Evolutionary conservation across 176 grass and related monocot species (phyloP), one percentile per base, ranked within the genome.

Genomic region (Zea luxurians): DNA sequence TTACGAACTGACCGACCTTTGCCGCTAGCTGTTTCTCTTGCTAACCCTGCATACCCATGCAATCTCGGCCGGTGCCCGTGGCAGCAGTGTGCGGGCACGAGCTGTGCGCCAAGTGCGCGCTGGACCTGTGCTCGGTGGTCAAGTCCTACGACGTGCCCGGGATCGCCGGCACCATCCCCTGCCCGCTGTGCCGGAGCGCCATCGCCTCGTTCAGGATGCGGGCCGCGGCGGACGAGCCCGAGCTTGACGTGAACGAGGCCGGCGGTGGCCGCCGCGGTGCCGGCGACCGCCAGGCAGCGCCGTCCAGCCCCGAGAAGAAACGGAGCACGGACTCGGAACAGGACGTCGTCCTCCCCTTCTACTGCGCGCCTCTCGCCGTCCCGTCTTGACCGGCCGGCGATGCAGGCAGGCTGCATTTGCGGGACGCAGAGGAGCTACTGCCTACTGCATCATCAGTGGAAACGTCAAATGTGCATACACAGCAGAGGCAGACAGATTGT

Each of bases 161-260:
- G 60, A 64, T 80, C 62, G 80, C 83, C 75, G 96, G 92, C 67
- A 72, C 63, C 47, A 87, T 99, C 70, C 92, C 96, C n/a, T 99
- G 96, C 74, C 96, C 96, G 53, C 86, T 99, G 57, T 99, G 96
- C 79, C 88, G 96, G 20, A 87, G 80, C 38, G 87, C 83, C 53
- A 89, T 99, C 49, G 49, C 83, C 68, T 78, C 92, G 20, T 99
- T 99, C 85, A 81, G 65, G 50, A 92, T 76, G 37, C 78, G 73
- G 15, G 64, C 10, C 27, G 27, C 27, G 27, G 27, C 27, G 27
- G 27, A 27, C 27, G 27, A 27, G 27, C 27, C 27, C 0, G 77
- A 84, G 15, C 43, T 44, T 2, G 72, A 84, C 3, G 20, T 47
- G 9, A 65, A 66, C 71, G 27, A 27, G 0, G 73, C 71, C 61